Evolutionary conservation across 1,284 basidiomycete genomes (phyloP), one percentile per base, ranked within the genome.

Genomic region (Papiliotrema nemorosa): DNA sequence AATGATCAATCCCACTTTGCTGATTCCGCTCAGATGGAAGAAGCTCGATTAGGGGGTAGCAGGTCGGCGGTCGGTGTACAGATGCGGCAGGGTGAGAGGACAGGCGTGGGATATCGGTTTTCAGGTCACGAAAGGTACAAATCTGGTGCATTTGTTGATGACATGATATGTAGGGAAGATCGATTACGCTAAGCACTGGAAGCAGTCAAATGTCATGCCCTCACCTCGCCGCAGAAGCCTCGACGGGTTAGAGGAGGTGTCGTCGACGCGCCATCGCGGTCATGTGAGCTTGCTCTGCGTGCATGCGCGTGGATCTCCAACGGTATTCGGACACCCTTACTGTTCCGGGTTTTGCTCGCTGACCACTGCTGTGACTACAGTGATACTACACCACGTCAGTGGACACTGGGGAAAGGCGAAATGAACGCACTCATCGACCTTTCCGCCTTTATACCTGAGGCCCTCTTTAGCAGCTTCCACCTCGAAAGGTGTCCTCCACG

Each of bases 381-480:
- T 70, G 34, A 74, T 69, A 49, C 71, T 73, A 38, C 10, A 18
- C 9, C 14, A n/a, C 12, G 35, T 49, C 47, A 48, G 37, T 46
- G 37, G 33, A 12, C 21, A 13, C 42, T 22, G 21, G 14, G 33
- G 12, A 46, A 16, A 6, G 5, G 20, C 13, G n/a, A 14, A 22
- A 14, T 9, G 4, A 5, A 70, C 73, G 63, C 55, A 75, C 73
- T 77, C 76, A 54, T 77, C 76, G n/a, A 75, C 55, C 58, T 77
- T 77, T 12, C 75, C 74, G 20, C 76, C 79, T n/a, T 70, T 69
- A 50, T 70, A 78, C 33, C 62, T 61, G 47, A 72, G 63, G 21
- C 74, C 67, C 42, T 78, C 68, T 59, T 66, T 67, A 44, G 37
- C 66, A 18, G 66, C 67, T 59, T 72, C 69, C 41, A 67, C 43